Evolutionary conservation across 257 asterid genomes (phyloP), one percentile per base, ranked within the genome.

Genomic region (Jacaranda mimosifolia): DNA sequence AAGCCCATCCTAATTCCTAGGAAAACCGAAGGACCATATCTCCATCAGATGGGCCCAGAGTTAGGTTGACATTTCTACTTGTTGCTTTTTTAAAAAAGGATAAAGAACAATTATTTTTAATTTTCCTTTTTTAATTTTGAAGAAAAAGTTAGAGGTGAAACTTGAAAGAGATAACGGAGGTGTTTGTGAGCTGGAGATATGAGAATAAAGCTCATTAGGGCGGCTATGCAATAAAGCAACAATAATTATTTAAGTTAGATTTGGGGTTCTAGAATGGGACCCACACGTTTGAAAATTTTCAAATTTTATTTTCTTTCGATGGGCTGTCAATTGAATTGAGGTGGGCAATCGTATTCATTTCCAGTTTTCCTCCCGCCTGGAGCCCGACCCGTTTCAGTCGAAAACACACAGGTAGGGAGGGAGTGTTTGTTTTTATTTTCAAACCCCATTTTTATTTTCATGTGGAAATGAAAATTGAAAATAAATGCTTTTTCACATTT

Each of bases 171-270:
- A 56, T 43, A 64, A 56, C 67, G 78, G 63, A 32, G 4, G 48
- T 6, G 7, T 14, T 45, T 59, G 35, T 60, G 73, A 9, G 77
- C 73, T 68, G 73, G 77, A 80, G 57, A 72, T 4, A 51, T 62
- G 17, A 21, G 72, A 71, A 71, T 45, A 63, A 42, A 51, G 63
- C 36, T 71, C 26, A 59, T 38, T 38, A 26, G 76, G 83, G 72
- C 83, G 83, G 83, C 80, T 60, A 17, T n/a, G 59, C 14, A 32
- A 48, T 43, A 51, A 63, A 74, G 70, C 49, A 63, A 38, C 18
- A 19, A 9, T 35, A 68, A 68, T 66, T 40, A 57, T 57, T 68
- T 39, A 43, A 35, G 26, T 43, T 38, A 13, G 64, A 32, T 38
- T 35, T 7, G 65, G 57, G n/a, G 48, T 74, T 60, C 71, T 14